These are phyloP conservation scores for Suillus bovinus DNA, from an alignment of 768 basidiomycete genomes.

Conservation along the genomic window DNA sequence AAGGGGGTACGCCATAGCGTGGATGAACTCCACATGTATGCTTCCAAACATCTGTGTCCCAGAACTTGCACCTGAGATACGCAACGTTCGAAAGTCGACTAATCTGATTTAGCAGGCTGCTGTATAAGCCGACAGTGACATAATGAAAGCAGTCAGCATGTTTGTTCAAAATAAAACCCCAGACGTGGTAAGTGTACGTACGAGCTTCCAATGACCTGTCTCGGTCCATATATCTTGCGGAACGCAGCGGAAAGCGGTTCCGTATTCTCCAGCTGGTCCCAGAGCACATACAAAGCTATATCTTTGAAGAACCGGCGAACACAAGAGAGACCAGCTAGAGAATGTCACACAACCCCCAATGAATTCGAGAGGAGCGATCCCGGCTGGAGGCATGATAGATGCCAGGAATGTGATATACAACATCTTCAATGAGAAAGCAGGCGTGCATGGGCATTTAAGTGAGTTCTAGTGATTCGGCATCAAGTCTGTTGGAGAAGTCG, in stretches of 20 bases:
- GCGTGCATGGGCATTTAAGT: not conserved
- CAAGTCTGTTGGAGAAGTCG: too few species aligned
- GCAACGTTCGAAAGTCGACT: not conserved
- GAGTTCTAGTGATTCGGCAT: too few species aligned
- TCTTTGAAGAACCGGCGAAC: constrained; percentile 18
- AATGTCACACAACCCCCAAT: not conserved
- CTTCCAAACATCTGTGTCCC: not conserved
- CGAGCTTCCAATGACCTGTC: not conserved
- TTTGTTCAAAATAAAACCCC: not conserved
- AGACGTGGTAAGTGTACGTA: not conserved
- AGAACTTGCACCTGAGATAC: not conserved
- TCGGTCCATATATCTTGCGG: constrained; percentile 2
- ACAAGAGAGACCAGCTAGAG: not conserved
- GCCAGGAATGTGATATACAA: not conserved
- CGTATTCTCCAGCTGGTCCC: constrained; percentile 15
- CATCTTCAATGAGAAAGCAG: not conserved
- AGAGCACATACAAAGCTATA: constrained; percentile 17
- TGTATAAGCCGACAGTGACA: not conserved
- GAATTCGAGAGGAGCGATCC: not conserved
- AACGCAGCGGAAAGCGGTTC: constrained; percentile 18
- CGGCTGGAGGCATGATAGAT: not conserved
- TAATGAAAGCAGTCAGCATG: not conserved
- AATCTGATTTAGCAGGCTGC: not conserved
- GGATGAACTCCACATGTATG: not conserved
- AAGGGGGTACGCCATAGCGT: not conserved